A percentile compares a stretch with the other conserved stretches of the same genome.
Evolutionary conservation across 2,329 filamentous ascomycete genomes (phyloP).

Genomic region (Trichoderma koningiopsis): DNA sequence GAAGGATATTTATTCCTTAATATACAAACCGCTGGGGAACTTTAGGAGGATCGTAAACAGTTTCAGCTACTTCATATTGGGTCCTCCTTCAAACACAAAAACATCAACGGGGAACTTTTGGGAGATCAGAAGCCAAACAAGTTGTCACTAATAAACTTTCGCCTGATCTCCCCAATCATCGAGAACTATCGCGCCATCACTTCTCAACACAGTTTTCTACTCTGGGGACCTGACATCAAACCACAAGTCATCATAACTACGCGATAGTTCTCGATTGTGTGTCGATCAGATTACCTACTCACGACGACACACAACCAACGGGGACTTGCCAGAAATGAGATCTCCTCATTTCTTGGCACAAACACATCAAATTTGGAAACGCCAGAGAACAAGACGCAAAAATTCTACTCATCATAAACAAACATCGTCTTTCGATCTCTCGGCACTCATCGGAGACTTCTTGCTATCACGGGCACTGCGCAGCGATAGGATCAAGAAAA

Average conservation of each 20-base stretch:
- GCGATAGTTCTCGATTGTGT: slow-evolving; percentile 1
- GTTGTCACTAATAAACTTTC: not conserved
- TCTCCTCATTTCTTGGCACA: slow-evolving; percentile 8
- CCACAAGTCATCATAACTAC: not conserved
- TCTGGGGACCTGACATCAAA: not conserved
- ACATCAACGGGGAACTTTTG: slow-evolving; percentile 1
- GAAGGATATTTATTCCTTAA: not conserved
- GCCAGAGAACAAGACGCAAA: not conserved
- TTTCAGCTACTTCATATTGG: not conserved
- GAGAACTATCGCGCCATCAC: not conserved
- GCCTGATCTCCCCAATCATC: not conserved
- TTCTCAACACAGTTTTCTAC: not conserved
- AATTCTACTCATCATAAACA: not conserved
- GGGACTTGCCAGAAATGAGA: slow-evolving; percentile 12
- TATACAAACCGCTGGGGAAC: not conserved
- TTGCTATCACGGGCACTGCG: not conserved
- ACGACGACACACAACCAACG: slow-evolving; percentile 1
- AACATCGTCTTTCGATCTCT: not conserved
- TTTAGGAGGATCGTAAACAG: not conserved
- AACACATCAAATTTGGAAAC: not conserved
- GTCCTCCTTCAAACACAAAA: slow-evolving; percentile 1
- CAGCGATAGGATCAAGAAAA: not conserved
- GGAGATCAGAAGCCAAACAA: not conserved
- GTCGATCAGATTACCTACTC: not conserved
- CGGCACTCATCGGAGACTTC: not conserved